Conservation (phyloP, 2,329 filamentous ascomycete genomes). For the Lachnellula subtilissima region DNA sequence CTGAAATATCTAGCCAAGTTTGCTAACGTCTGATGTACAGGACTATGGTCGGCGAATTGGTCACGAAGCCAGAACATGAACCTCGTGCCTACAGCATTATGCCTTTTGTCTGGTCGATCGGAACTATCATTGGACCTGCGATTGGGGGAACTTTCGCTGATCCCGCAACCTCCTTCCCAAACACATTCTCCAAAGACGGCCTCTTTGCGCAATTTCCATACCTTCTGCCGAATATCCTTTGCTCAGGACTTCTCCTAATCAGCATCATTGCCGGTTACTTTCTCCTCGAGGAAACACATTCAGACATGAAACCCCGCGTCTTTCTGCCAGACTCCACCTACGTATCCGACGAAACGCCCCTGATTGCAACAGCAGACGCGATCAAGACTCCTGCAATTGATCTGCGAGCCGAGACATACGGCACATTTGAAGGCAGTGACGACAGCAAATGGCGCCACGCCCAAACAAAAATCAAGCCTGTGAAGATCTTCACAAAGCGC, state of each 20-base stretch:
- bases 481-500: conserved; percentile 53
- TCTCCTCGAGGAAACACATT: conserved; percentile 83
- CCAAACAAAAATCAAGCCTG: conserved; percentile 20
- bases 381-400: conserved; percentile 69
- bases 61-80: conserved; percentile 79
- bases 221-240: conserved; percentile 83
- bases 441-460: conserved; percentile 28
- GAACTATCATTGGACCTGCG: conserved; percentile 81
- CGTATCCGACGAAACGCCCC: conserved; percentile 55
- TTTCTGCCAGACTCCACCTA: conserved; percentile 45
- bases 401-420: conserved; percentile 73
- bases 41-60: conserved; percentile 87
- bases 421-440: conserved; percentile 52
- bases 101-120: conserved; percentile 91
- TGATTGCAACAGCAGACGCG: conserved; percentile 70
- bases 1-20: not conserved
- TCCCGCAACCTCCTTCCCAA: conserved; percentile 69
- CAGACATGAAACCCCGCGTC: conserved; percentile 63
- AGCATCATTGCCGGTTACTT: conserved; percentile 79
- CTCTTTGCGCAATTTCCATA: conserved; percentile 80
- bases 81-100: conserved; percentile 85
- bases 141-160: conserved; percentile 85
- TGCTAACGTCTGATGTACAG: conserved; percentile 37
- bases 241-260: conserved; percentile 66
- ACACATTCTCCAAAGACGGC: conserved; percentile 59